Base-by-base conservation (phyloP, 2,329 filamentous ascomycete genomes). In the Ophiostoma triangulosporum region DNA sequence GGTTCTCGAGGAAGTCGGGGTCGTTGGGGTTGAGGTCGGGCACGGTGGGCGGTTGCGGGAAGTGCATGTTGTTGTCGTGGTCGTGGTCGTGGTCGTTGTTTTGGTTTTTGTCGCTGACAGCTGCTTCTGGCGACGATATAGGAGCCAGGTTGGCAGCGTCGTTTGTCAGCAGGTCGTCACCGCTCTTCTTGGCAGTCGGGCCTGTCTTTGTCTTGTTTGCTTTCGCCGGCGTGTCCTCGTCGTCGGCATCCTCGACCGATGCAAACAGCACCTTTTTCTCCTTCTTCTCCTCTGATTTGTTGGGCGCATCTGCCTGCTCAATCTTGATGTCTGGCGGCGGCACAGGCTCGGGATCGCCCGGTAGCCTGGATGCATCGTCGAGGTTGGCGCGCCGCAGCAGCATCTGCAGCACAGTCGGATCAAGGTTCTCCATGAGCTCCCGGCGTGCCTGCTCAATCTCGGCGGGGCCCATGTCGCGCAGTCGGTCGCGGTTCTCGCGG, bases 11-110 rank as follows among this genome's bases (percentile, higher is more conserved):
- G 70, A 97, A 97, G 63, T 88, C 75, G 0, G 87, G 84, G 56
- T 90, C 87, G 35, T 80, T 73, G 0, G 90, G 89, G 65, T 97
- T 88, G 58, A 97, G 83, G 56, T 88, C 83, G 11, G 86, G 85
- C 6, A 76, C 66, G 40, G 67, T 73, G 2, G 57, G 58, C 67
- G 70, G n/a, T 14, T 66, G 67, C 9, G 82, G 83, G 66, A 83
- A 88, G 68, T 87, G 85, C 14, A 76, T 73, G 6, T 50, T 15
- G 9, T 27, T 17, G 29, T 71, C 68, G 58, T 53, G n/a, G 11
- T 49, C 7, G 29, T 51, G 12, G 14, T 43, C 55, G 35, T 45
- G 61, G 57, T 56, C 17, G 31, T 56, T 63, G 59, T 31, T 62
- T 62, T 32, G 61, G 61, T 40, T 15, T 9, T 51, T 20, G 27